Base-by-base conservation (phyloP, 2,329 filamentous ascomycete genomes). In the Shiraia bambusicola region DNA sequence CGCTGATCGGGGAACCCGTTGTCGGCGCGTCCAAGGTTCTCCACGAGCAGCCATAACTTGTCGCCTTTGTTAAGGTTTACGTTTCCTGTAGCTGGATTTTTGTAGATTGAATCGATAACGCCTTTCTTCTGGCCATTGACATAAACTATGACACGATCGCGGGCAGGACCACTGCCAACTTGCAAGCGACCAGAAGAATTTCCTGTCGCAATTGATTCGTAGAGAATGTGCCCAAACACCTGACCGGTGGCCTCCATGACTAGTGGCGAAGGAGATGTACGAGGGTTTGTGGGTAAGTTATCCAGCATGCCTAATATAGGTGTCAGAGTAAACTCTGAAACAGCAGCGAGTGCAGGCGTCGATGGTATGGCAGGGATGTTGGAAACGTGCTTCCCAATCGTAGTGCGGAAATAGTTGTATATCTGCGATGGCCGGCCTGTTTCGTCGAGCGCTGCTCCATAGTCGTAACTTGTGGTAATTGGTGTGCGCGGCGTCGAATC, bases 11-110 rank as follows among this genome's bases (percentile, higher is more conserved):
- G 32, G 15, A 61, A 19, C 15, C 47, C 37, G 19, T 59, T 58
- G 45, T 77, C 71, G 1, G 77, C 72, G 2, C 76, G 68, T 1
- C 75, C 76, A n/a, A 78, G 64, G 35, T 78, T 78, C 55, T 79
- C 76, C 1, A 77, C 69, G 3, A 78, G 54, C 0, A 77, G 65
- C 41, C 69, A 62, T 4, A 77, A 46, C 16, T 51, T 64, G 47
- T 76, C 73, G 5, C 72, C 72, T 1, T 53, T 47, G 13, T 58
- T 49, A 6, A 78, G 56, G 0, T 54, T 42, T 1, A 78, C 35
- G 0, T 42, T 65, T 10, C 78, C 66, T 3, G 59, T 64, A 1
- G 57, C 55, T 0, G 74, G 74, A 8, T 54, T 47, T 28, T 56
- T 46, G 49, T 77, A 77, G 13, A 66, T 70, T 48, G 65, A 72